Base-by-base conservation (phyloP, 192 early-diverging fungal genomes). In the Chytriomyces sp. region DNA sequence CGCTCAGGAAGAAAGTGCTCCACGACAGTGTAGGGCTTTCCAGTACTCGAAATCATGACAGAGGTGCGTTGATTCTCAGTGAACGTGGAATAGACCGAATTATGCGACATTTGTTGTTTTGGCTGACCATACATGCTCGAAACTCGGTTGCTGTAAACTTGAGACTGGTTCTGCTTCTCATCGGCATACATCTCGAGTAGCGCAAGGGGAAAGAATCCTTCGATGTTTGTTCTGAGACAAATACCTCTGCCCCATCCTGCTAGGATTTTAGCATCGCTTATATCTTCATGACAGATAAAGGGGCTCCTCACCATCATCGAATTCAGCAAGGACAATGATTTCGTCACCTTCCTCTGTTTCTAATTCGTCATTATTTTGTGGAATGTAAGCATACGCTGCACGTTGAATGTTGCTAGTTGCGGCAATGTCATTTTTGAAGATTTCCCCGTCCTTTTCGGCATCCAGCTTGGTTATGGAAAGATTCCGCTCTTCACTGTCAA, bases 181-280 rank as follows among this genome's bases (percentile, higher is more conserved):
- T 49, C 14, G 2, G 44, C 44, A 49, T 49, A 49, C 44, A 22
- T 19, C 44, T 49, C 44, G 52, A 68, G 38, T 34, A 68, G 33
- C 22, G 36, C 66, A 17, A 68, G 36, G 5, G 66, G 66, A 55
- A 68, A 68, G 66, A 68, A 68, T 4, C 66, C 66, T 55, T 68
- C 52, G 19, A 55, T 40, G 52, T 32, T 55, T 1, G 44, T 12
- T 31, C 63, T 84, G 72, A 80, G 64, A 70, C 85, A 85, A 36
- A 77, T 68, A 3, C 85, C 85, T 52, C 69, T 81, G 12, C 68
- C 82, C 85, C 85, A 87, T 31, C 85, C n/a, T n/a, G n/a, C n/a
- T n/a, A n/a, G n/a, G n/a, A n/a, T n/a, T n/a, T n/a, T n/a, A n/a
- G n/a, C n/a, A n/a, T n/a, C n/a, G n/a, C n/a, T n/a, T n/a, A n/a